A percentile compares a stretch with the other conserved stretches of the same genome.
phyloP scores from a whole-genome alignment of 2,329 filamentous ascomycete species.

The Capronia coronata region DNA sequence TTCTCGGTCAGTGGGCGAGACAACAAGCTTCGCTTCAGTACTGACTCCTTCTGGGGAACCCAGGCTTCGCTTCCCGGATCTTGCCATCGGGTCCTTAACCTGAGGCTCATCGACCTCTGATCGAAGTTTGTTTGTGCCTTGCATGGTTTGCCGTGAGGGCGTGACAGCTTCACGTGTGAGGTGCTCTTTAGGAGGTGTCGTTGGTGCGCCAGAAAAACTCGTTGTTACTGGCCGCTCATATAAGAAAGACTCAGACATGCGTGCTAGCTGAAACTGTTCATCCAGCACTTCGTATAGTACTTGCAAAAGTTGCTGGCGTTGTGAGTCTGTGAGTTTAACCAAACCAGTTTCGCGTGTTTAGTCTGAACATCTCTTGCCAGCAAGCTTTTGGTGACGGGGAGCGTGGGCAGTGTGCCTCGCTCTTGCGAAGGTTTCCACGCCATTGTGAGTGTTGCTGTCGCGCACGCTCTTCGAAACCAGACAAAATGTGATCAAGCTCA shows the following conservation, averaged over 20 bases:
- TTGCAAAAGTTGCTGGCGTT: constrained; percentile 29
- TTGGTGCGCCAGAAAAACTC: constrained; percentile 1
- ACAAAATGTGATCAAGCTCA: constrained; percentile 28
- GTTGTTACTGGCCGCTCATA: constrained; percentile 23
- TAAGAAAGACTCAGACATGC: constrained; percentile 29
- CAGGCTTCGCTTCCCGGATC: constrained; percentile 12
- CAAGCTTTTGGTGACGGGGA: constrained; percentile 22
- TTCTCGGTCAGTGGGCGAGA: constrained; percentile 1
- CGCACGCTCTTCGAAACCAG: constrained; percentile 33
- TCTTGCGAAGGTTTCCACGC: constrained; percentile 31
- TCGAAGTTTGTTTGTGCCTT: neutral
- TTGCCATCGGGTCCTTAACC: constrained; percentile 9
- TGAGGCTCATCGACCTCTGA: constrained; percentile 6
- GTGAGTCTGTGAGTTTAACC: constrained; percentile 7
- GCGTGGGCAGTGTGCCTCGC: constrained; percentile 27
- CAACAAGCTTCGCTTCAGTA: neutral
- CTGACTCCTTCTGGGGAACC: constrained; percentile 10
- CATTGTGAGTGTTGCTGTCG: constrained; percentile 22
- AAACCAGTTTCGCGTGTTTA: constrained; percentile 2
- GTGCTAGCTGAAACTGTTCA: constrained; percentile 29
- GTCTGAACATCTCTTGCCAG: constrained; percentile 16
- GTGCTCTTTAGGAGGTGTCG: constrained; percentile 3
- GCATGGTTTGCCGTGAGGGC: neutral
- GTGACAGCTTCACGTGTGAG: neutral
- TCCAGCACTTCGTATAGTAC: constrained; percentile 31